Base-by-base conservation (phyloP, 148 eudicot species). In the Arbutus unedo region DNA sequence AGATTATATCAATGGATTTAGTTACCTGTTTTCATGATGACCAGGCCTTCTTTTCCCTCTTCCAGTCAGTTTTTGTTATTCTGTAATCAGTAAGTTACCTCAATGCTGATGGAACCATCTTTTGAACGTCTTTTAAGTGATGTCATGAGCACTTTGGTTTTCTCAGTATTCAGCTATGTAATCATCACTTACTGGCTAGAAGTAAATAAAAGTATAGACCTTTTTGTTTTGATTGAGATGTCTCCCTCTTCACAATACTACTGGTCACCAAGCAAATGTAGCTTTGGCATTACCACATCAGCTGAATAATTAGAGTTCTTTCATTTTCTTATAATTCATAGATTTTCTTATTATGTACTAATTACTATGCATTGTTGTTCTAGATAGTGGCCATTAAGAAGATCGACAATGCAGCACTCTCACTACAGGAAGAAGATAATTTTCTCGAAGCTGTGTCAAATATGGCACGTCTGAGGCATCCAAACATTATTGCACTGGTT, bases 391-490 rank as follows among this genome's bases (percentile, higher is more conserved):
- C 97, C 31, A 82, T 96, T 41, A 96, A 96, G 89, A 96, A 96
- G 92, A 91, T 96, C 50, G 98, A 96, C 89, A 93, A 89, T 82
- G 90, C 99, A 76, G 99, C 99, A 72, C 81, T 96, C 82, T 94
- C 98, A 56, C 86, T 96, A 59, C 98, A 93, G 86, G 99, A 94
- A 85, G 99, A 96, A 88, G 99, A 96, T 83, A 91, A 93, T 88
- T 94, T 96, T 82, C 92, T 94, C 23, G 99, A 96, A 92, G 99
- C 98, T 64, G 90, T 94, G 73, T 93, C 99, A 84, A 96, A 92
- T 81, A 96, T 96, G 95, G 91, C 99, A 72, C 95, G 98, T 48
- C 90, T 96, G 48, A 93, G 98, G 90, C 97, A 96, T 76, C 98
- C 98, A 49, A 96, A 93, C 84, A 87, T 94, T 47, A 95, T 94